Base-by-base conservation (phyloP, 2,329 filamentous ascomycete genomes). In the Xylaria multiplex region DNA sequence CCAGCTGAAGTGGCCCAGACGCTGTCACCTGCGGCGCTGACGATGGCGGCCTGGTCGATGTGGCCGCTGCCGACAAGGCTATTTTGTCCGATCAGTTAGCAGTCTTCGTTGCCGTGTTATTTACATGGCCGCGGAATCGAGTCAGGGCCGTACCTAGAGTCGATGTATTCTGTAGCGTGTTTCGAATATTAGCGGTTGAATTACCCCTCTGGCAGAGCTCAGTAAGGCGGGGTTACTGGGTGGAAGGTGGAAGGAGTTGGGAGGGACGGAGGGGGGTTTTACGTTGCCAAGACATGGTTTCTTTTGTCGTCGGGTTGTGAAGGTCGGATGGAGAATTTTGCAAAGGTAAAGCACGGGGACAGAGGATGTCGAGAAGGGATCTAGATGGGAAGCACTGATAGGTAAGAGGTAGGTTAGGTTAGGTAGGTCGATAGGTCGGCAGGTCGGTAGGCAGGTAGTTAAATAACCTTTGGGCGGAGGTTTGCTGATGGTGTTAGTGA, bases 11-110 rank as follows among this genome's bases (percentile, higher is more conserved):
- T 79, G 67, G 93, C 93, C 93, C 93, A 96, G 74, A 88, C 85
- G 78, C 90, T 93, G 81, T 92, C 91, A 75, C 93, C 92, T 73
- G 91, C 91, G 71, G 82, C 83, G 81, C 91, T 93, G 84, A 96
- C 89, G 79, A 97, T 93, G 77, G 92, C 91, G 75, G 87, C 93
- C 83, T 93, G 90, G 83, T 96, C 91, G 77, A 97, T 81, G 79
- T 94, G 90, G 76, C 90, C 90, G 75, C 86, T 90, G 82, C 86
- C 90, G 77, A 96, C 87, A 75, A 97, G 88, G 87, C 93, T 97
- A 77, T 73, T 37, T 53, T 60, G 59, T 64, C 37, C 30, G 57
- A 40, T 69, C 62, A 62, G 45, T 57, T 14, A 1, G 27, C 30
- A 16, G 14, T 52, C 16, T n/a, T 19, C 32, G 24, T 22, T 5